A percentile compares a stretch with the other conserved stretches of the same genome.
Evolutionary conservation across 2,329 filamentous ascomycete genomes (phyloP).

Genomic region (Trichoderma afroharzianum): DNA sequence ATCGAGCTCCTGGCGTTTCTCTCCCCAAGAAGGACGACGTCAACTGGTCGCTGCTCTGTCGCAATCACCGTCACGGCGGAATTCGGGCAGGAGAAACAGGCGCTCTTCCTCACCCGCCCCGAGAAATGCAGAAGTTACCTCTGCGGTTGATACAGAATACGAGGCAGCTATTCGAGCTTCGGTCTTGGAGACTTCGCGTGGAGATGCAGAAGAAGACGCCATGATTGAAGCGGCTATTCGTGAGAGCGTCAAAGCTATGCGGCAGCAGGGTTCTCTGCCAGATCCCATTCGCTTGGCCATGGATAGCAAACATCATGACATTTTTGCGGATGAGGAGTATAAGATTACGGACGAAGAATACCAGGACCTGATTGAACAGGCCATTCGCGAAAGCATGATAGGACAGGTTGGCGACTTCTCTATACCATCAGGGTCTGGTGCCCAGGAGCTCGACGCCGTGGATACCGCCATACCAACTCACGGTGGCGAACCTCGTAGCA

Average conservation of each 20-base stretch:
- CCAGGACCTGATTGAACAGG: constrained; percentile 53
- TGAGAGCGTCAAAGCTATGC: constrained; percentile 61
- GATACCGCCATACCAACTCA: background rate
- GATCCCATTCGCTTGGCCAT: constrained; percentile 22
- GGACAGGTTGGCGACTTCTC: constrained; percentile 18
- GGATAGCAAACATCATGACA: constrained; percentile 27
- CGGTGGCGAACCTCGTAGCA: background rate
- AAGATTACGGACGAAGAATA: constrained; percentile 57
- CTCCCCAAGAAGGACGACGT: constrained; percentile 37
- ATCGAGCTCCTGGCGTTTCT: background rate
- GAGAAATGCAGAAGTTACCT: background rate
- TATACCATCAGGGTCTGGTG: constrained; percentile 21
- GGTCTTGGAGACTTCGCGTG: constrained; percentile 66
- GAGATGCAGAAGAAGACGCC: constrained; percentile 66
- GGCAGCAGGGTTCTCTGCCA: constrained; percentile 27
- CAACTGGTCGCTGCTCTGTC: constrained; percentile 45
- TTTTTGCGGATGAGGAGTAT: constrained; percentile 40
- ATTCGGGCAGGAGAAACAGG: constrained; percentile 11
- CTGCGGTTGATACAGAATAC: constrained; percentile 54
- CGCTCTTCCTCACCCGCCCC: constrained; percentile 19
- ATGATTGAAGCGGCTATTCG: constrained; percentile 70
- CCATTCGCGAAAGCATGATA: constrained; percentile 50
- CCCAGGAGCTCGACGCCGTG: constrained; percentile 20
- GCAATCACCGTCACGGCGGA: constrained; percentile 26
- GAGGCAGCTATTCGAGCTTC: constrained; percentile 69